These are phyloP conservation scores for Aspergillus bertholletiae DNA, from an alignment of 495 filamentous ascomycete species.

Conservation along the genomic window DNA sequence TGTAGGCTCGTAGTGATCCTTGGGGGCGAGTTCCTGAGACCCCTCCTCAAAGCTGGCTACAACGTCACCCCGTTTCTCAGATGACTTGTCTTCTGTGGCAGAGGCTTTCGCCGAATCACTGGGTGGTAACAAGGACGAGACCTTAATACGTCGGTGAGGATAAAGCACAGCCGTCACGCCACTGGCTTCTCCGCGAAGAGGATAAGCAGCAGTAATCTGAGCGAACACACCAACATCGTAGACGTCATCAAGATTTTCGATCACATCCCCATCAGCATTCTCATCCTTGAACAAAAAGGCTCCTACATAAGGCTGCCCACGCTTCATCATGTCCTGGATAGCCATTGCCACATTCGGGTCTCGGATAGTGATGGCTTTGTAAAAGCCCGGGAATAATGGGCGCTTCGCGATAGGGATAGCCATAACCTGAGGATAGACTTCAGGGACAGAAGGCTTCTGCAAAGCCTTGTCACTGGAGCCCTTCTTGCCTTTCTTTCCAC, in stretches of 20 bases:
- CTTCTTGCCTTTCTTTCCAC: conserved; percentile 60
- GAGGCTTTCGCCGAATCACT: conserved; percentile 37
- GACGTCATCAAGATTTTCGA: conserved; percentile 82
- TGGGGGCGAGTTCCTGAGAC: conserved; percentile 37
- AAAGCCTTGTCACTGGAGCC: conserved; percentile 65
- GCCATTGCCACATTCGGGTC: conserved; percentile 85
- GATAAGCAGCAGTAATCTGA: conserved; percentile 93
- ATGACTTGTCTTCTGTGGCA: conserved; percentile 53
- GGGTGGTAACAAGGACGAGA: conserved; percentile 75
- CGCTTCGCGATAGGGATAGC: conserved; percentile 96
- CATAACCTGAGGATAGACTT: conserved; percentile 97
- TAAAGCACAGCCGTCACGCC: conserved; percentile 90
- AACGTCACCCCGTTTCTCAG: conserved; percentile 83
- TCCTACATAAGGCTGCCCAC: conserved; percentile 97
- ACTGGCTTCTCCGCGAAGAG: conserved; percentile 71
- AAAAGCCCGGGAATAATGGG: conserved; percentile 95
- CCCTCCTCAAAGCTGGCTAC: conserved; percentile 96
- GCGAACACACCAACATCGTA: conserved; percentile 96
- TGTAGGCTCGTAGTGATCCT: conserved; percentile 75
- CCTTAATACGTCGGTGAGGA: conserved; percentile 90
- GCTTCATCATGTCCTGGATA: conserved; percentile 93
- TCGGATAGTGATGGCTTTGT: conserved; percentile 95
- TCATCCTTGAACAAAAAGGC: conserved; percentile 97
- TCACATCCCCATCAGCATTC: conserved; percentile 84
- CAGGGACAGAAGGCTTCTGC: conserved; percentile 83